phyloP scores from a whole-genome alignment of 768 basidiomycete genomes.

The Lentinula raphanica region DNA sequence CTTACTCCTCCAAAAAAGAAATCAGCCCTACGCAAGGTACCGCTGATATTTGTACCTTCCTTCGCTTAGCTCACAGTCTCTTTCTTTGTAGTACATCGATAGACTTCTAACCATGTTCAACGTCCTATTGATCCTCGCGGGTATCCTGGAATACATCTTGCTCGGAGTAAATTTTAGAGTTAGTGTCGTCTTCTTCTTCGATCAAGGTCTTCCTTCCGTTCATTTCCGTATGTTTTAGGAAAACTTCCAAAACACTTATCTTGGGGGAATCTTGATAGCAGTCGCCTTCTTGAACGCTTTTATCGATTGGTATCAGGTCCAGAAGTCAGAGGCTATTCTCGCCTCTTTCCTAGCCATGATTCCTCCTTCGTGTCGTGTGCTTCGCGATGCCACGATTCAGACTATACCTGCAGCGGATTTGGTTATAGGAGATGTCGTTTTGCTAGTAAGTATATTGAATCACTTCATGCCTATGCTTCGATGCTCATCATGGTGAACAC shows the following conservation, averaged over 20 bases:
- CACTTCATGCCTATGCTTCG: not conserved
- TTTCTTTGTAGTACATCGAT: constrained; percentile 48
- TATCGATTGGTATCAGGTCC: constrained; percentile 69
- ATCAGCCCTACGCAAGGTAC: constrained; percentile 58
- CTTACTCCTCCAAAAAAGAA: constrained; percentile 66
- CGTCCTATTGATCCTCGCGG: constrained; percentile 60
- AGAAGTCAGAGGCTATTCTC: constrained; percentile 69
- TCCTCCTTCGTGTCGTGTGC: constrained; percentile 59
- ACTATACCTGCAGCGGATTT: constrained; percentile 56
- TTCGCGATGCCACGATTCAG: constrained; percentile 51
- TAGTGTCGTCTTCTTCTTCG: constrained; percentile 2
- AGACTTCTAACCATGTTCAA: constrained; percentile 61
- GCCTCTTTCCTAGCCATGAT: constrained; percentile 73
- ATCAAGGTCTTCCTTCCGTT: constrained; percentile 11
- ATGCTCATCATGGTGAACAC: constrained; percentile 3
- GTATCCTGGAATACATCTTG: constrained; percentile 60
- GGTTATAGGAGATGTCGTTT: constrained; percentile 63
- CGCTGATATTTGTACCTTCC: constrained; percentile 13
- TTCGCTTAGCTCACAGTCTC: not conserved
- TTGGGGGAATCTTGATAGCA: constrained; percentile 62
- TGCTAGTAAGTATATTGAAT: constrained; percentile 42
- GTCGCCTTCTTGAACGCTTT: constrained; percentile 67
- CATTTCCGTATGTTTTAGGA: constrained; percentile 25
- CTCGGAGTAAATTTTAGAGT: constrained; percentile 61
- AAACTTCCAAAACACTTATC: constrained; percentile 63